phyloP scores from a whole-genome alignment of 2,329 filamentous ascomycete species.

The Orbilia blumenaviensis region DNA sequence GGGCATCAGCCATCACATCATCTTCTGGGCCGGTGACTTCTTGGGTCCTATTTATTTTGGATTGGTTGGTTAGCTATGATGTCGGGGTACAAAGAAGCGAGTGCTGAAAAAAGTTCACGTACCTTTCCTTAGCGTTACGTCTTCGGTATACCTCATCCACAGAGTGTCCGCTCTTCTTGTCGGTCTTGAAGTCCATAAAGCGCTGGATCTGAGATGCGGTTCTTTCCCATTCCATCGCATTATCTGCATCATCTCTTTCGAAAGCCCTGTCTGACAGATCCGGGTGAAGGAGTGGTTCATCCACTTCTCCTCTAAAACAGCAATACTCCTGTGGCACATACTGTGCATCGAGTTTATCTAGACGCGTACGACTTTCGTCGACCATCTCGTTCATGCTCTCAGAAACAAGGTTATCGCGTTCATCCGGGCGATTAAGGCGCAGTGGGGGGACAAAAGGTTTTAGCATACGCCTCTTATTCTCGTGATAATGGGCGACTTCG shows the following conservation, averaged over 20 bases:
- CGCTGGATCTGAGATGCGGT: constrained; percentile 13
- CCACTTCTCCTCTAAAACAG: constrained; percentile 14
- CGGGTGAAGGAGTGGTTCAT: neutral
- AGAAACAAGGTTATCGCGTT: constrained; percentile 7
- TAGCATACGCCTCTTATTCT: constrained; percentile 27
- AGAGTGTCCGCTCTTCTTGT: constrained; percentile 6
- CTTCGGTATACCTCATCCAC: constrained; percentile 12
- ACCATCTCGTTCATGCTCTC: constrained; percentile 11
- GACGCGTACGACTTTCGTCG: constrained; percentile 2
- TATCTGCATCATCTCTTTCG: constrained; percentile 11
- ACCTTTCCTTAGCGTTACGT: constrained; percentile 20
- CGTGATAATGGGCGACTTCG: neutral
- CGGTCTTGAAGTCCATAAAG: constrained; percentile 21
- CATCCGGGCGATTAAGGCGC: constrained; percentile 30
- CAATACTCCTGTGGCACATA: constrained; percentile 25
- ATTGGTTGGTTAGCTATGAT: neutral
- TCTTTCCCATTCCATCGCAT: constrained; percentile 11
- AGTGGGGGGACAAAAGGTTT: constrained; percentile 4
- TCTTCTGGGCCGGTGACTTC: constrained; percentile 25
- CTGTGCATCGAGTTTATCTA: constrained; percentile 6
- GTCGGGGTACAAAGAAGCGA: too few relatives aligned
- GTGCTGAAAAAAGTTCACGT: neutral
- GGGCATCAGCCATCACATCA: constrained; percentile 27
- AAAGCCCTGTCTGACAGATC: constrained; percentile 19
- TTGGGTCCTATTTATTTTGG: neutral